Conservation (phyloP, 2,329 filamentous ascomycete genomes). For the Aureobasidium musti region DNA sequence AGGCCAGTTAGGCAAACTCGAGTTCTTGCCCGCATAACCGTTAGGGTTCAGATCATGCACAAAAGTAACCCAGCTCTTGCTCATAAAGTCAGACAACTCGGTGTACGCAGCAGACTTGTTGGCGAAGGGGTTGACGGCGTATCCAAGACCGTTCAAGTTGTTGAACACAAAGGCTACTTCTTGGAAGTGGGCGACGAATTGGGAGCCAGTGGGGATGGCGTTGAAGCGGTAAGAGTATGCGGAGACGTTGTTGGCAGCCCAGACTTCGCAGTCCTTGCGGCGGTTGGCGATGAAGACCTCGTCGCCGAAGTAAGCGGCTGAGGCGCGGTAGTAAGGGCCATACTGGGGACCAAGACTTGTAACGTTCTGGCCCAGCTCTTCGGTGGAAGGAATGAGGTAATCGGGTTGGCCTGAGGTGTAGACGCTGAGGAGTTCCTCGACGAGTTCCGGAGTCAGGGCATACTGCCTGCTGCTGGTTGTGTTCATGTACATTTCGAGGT, state of each 20-base stretch:
- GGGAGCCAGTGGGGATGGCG: conserved; percentile 49
- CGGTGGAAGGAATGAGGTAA: conserved; percentile 52
- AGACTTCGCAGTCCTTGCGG: conserved; percentile 55
- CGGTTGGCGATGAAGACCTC: conserved; percentile 58
- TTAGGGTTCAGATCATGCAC: conserved; percentile 48
- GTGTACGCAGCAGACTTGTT: conserved; percentile 44
- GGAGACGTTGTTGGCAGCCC: conserved; percentile 51
- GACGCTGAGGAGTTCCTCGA: conserved; percentile 49
- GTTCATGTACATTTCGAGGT: conserved; percentile 52
- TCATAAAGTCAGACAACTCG: conserved; percentile 49
- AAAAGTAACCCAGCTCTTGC: conserved; percentile 50
- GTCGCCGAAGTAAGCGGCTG: conserved; percentile 59
- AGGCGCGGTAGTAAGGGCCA: conserved; percentile 57
- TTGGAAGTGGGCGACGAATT: conserved; percentile 57
- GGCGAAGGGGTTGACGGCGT: conserved; percentile 43
- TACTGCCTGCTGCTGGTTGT: conserved; percentile 27
- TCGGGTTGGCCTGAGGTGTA: conserved; percentile 56
- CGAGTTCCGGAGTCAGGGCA: conserved; percentile 35
- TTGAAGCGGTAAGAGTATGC: conserved; percentile 67
- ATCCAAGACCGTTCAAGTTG: conserved; percentile 49
- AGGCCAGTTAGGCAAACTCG: conserved; percentile 41
- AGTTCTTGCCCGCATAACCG: conserved; percentile 34
- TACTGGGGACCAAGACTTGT: conserved; percentile 39
- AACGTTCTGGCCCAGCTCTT: conserved; percentile 41
- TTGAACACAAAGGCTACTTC: conserved; percentile 53